Base-by-base conservation (phyloP, 73 alveolate genomes). In the Blepharisma stoltei region DNA sequence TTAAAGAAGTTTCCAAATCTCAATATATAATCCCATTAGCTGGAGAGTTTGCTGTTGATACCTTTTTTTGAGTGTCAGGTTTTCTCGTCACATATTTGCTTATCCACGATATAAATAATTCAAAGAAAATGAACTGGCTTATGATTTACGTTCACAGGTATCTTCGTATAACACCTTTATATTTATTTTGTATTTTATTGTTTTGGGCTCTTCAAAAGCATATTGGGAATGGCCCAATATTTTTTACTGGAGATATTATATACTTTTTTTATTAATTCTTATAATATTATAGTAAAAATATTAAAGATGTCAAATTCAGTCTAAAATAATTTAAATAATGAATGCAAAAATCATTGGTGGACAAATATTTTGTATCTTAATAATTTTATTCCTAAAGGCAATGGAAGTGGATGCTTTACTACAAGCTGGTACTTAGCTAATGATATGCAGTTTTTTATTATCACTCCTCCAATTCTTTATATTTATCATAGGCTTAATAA, bases 131-230 rank as follows among this genome's bases (percentile, higher is more conserved):
- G 23, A 14, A 52, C 4, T 14, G n/a, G 23, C 66, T 52, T 52
- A 52, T 52, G 23, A 20, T 20, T 52, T 52, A 14, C n/a, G 66
- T 52, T 1, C 66, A 52, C 23, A 52, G 66, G 23, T 52, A 52
- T 52, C 66, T 52, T 52, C 66, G 66, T 0, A 52, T 52, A 52
- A 52, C 66, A 3, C 66, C 66, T 52, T 20, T 52, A 14, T 52
- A 52, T 20, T 14, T 52, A 20, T 52, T 52, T 52, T 52, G 66
- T 20, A 11, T 52, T 52, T 4, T 52, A 52, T 52, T 52, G 27
- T 52, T 52, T 20, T 52, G 66, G 66, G n/a, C 66, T 14, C 23
- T 52, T 11, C 66, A 52, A 52, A 52, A 52, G 66, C 23, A 52
- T 4, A 14, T 52, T 14, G 66, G 66, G 2, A 14, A 3, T 2